A percentile compares a stretch with the other conserved stretches of the same genome.
Evolutionary conservation across 2,329 filamentous ascomycete species (phyloP).

Genomic region (Cladosporium sp.): DNA sequence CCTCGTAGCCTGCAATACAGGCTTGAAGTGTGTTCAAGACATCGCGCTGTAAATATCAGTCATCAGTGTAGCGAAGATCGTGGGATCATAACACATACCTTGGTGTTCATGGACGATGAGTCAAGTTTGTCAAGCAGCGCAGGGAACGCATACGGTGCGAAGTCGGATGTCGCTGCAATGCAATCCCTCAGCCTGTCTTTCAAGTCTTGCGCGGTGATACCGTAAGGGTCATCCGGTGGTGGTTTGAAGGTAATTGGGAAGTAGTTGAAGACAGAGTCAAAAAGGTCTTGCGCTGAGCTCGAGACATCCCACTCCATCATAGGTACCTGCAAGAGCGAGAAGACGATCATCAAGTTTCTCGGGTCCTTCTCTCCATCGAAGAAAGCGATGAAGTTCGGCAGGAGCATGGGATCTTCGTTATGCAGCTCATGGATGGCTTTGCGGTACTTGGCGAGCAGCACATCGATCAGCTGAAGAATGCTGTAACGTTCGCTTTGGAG

Average conservation of each 20-base stretch:
- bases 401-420: constrained; percentile 55
- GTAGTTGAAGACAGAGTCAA: constrained; percentile 71
- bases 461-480: constrained; percentile 63
- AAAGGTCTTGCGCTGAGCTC: constrained; percentile 61
- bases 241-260: constrained; percentile 72
- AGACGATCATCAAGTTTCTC: constrained; percentile 69
- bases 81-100: constrained; percentile 44
- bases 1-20: constrained; percentile 61
- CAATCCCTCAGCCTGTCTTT: constrained; percentile 66
- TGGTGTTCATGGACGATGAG: constrained; percentile 68
- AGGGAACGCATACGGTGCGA: constrained; percentile 69
- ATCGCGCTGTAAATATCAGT: constrained; percentile 53
- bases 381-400: constrained; percentile 63
- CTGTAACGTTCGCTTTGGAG: constrained; percentile 63
- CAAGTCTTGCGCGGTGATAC: constrained; percentile 68
- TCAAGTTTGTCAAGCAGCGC: constrained; percentile 69
- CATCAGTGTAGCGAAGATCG: background rate
- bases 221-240: constrained; percentile 69
- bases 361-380: constrained; percentile 71
- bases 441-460: constrained; percentile 63
- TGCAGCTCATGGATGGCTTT: constrained; percentile 59
- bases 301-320: constrained; percentile 69
- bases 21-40: constrained; percentile 64
- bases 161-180: constrained; percentile 62
- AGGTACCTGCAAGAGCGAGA: constrained; percentile 66